Evolutionary conservation across 306 rosid species (phyloP).

Genomic region (Cucurbita maxima): DNA sequence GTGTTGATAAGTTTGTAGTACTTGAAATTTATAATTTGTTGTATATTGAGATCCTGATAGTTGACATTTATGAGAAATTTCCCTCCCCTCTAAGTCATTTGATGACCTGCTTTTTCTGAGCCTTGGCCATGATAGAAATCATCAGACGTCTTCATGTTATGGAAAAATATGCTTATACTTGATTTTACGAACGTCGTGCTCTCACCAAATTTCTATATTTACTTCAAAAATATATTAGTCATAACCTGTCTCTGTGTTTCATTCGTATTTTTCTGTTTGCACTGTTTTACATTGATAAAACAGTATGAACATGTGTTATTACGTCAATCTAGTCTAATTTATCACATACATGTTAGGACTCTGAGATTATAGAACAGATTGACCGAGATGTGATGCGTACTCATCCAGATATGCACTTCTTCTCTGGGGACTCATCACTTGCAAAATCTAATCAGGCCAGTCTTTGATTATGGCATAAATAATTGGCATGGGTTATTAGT

Average conservation of each 20-base stretch:
- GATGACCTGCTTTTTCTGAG: neutral
- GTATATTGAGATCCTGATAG: neutral
- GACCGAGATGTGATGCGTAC: conserved; percentile 98
- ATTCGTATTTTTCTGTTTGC: neutral
- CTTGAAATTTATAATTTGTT: neutral
- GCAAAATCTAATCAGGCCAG: conserved; percentile 83
- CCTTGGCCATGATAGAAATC: neutral
- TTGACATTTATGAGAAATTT: neutral
- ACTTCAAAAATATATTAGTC: neutral
- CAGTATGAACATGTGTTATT: neutral
- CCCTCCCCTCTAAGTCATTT: neutral
- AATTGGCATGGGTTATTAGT: neutral
- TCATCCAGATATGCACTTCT: conserved; percentile 95
- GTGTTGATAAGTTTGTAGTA: neutral
- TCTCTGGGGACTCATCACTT: conserved; percentile 73
- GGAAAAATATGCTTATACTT: neutral
- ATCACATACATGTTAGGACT: conserved; percentile 41
- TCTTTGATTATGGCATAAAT: conserved; percentile 9
- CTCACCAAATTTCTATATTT: neutral
- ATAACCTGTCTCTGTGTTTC: neutral
- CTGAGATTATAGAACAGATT: conserved; percentile 92
- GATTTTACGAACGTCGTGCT: neutral
- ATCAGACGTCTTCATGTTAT: neutral
- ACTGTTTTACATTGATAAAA: neutral
- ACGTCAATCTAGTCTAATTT: conserved; percentile 5